These are phyloP conservation scores for Ambrosia trifida DNA, from an alignment of 129 eudicot genomes.

Conservation along the genomic window DNA sequence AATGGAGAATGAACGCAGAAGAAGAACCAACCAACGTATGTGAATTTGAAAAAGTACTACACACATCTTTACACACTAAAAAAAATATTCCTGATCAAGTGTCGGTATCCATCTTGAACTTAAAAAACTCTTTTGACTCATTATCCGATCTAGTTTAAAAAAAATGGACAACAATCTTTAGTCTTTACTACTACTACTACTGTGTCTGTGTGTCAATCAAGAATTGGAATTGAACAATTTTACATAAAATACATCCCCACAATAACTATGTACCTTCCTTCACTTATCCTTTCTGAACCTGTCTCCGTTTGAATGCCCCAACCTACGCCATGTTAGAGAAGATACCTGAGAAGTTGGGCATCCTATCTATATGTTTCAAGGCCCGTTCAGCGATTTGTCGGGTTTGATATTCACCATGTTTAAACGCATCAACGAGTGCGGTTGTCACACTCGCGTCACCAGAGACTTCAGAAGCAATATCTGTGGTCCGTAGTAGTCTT, in stretches of 20 bases:
- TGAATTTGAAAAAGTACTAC: too few species aligned
- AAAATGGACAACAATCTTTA: not conserved
- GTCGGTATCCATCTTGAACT: too few species aligned
- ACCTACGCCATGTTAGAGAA: constrained; percentile 48
- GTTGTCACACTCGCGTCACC: constrained; percentile 70
- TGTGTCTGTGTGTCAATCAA: too few species aligned
- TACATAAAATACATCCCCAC: not conserved
- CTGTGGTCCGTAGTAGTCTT: constrained; percentile 63
- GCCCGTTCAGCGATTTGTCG: constrained; percentile 90
- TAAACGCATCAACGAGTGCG: constrained; percentile 84
- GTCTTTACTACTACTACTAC: too few species aligned
- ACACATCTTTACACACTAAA: too few species aligned
- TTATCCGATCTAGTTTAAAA: too few species aligned
- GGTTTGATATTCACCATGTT: constrained; percentile 74
- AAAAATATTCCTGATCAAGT: too few species aligned
- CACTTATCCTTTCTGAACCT: not conserved
- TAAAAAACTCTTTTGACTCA: too few species aligned
- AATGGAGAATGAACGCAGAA: too few species aligned
- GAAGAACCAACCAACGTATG: too few species aligned
- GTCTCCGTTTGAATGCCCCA: not conserved
- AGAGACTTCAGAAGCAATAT: constrained; percentile 65
- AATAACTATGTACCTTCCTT: not conserved
- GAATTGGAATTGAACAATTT: constrained; percentile 1
- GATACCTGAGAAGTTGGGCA: constrained; percentile 80
- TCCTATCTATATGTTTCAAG: constrained; percentile 71